A percentile compares a stretch with the other conserved stretches of the same genome.
These are phyloP conservation scores for Anethum foeniculum DNA, from an alignment of 140 eudicot species.

Conservation along the genomic window DNA sequence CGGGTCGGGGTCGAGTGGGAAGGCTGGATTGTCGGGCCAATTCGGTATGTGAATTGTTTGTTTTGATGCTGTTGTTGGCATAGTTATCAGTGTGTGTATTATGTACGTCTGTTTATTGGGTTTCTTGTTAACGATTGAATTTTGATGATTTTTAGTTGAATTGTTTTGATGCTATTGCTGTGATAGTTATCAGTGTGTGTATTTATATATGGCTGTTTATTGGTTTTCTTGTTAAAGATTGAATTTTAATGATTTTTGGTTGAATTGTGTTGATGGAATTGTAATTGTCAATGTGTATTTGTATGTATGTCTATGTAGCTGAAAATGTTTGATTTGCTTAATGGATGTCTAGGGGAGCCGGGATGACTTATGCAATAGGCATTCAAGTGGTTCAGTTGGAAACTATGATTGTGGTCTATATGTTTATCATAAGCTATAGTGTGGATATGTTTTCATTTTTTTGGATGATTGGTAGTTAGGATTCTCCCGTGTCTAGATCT, in stretches of 20 bases:
- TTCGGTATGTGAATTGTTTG: constrained; percentile 29
- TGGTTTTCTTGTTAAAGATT: background rate
- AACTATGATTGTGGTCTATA: background rate
- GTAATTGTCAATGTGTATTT: background rate
- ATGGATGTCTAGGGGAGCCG: background rate
- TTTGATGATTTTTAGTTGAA: background rate
- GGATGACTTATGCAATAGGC: background rate
- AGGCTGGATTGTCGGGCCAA: constrained; percentile 24
- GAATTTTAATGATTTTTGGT: background rate
- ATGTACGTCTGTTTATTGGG: background rate
- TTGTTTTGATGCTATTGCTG: background rate
- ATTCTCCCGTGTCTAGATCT: background rate
- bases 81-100: background rate
- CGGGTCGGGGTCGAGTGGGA: constrained; percentile 49
- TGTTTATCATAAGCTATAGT: background rate
- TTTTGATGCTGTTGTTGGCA: background rate
- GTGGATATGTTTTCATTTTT: background rate
- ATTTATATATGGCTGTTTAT: background rate
- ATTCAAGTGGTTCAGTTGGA: background rate
- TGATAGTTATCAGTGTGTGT: background rate
- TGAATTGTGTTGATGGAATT: background rate
- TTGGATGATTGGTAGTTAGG: background rate
- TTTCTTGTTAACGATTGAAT: background rate
- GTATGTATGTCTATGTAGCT: background rate
- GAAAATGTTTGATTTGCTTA: background rate